Evolutionary conservation across 2,329 filamentous ascomycete species (phyloP).

Genomic region (Colletotrichum coccodes): DNA sequence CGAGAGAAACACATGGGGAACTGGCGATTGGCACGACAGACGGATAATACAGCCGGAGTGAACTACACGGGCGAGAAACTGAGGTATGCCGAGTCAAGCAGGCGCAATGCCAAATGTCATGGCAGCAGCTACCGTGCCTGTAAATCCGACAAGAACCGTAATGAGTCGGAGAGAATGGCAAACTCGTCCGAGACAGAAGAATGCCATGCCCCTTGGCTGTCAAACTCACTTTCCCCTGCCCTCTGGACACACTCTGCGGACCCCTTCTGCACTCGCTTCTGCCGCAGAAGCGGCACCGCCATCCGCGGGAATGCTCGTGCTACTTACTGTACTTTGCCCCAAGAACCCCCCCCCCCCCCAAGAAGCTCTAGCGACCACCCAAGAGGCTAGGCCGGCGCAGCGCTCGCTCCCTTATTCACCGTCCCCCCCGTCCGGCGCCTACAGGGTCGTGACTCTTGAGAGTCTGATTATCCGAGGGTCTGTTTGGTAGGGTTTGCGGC

Average conservation of each 20-base stretch:
- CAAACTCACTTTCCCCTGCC: neutral
- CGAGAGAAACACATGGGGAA: neutral
- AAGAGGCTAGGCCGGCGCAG: neutral
- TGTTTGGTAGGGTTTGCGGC: neutral
- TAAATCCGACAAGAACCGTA: no score
- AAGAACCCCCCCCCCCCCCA: neutral
- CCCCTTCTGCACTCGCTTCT: neutral
- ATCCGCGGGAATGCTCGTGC: neutral
- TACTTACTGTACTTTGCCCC: neutral
- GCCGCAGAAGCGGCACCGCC: neutral
- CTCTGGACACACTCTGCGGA: neutral
- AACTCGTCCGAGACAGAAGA: neutral
- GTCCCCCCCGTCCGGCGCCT: neutral
- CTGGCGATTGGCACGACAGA: neutral
- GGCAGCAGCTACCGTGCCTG: neutral
- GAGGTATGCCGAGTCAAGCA: slow-evolving; percentile 18
- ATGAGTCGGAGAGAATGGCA: neutral
- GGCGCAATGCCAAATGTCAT: slow-evolving; percentile 9
- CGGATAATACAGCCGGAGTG: neutral
- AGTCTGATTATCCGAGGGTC: neutral
- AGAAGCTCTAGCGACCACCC: neutral
- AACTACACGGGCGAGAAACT: neutral
- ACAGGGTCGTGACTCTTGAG: neutral
- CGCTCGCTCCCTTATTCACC: neutral
- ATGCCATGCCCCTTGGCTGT: neutral